phyloP scores from a whole-genome alignment of 257 asterid species.

The Solanum pennellii region DNA sequence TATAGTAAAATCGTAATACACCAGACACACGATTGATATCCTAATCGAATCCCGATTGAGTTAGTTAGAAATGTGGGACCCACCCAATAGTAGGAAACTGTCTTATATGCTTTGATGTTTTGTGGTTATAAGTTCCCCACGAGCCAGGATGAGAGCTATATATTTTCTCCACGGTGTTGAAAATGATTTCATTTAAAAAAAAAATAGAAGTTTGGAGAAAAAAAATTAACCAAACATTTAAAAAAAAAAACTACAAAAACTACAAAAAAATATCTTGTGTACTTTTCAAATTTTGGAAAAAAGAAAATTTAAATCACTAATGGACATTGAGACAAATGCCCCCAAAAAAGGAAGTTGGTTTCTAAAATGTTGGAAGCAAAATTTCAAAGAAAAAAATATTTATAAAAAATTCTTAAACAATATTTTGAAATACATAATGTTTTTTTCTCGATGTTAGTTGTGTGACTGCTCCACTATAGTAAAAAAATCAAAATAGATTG shows the following conservation, averaged over 20 bases:
- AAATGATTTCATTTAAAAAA: neutral
- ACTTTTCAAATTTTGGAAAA: neutral
- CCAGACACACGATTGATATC: neutral
- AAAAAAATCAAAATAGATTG: too few species aligned
- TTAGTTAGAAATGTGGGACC: neutral
- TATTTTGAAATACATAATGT: neutral
- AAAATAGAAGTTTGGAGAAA: neutral
- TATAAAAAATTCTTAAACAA: neutral
- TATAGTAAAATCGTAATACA: neutral
- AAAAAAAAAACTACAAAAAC: neutral
- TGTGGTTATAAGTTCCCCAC: neutral
- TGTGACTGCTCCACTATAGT: too few species aligned
- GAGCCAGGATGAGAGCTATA: neutral
- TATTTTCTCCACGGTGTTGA: neutral
- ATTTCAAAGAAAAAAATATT: neutral
- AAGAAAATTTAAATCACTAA: too few species aligned
- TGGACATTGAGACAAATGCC: neutral
- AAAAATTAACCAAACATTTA: neutral
- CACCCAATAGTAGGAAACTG: neutral
- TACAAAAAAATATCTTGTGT: neutral
- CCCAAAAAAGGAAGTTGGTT: too few species aligned
- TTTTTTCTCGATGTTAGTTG: neutral
- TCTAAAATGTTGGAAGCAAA: neutral
- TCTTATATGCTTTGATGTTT: neutral
- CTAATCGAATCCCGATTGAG: neutral